Percentiles rank a stretch among this genome's conserved stretches.
phyloP scores from a whole-genome alignment of 2,329 filamentous ascomycete genomes.

The Cytospora mali region DNA sequence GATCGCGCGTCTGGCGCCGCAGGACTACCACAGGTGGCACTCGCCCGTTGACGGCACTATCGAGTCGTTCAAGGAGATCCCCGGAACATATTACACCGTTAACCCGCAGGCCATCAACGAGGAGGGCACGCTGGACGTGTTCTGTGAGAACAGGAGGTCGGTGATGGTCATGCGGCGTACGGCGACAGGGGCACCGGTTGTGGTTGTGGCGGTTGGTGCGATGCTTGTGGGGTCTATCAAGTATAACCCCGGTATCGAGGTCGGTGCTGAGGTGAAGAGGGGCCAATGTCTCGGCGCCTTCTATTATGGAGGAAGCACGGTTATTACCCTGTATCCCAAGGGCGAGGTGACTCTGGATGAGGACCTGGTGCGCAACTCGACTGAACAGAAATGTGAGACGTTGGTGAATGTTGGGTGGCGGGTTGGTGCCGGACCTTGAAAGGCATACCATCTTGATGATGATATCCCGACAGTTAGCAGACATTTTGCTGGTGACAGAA shows the following conservation, averaged over 20 bases:
- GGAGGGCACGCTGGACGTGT: conserved; percentile 43
- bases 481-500: no score
- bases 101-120: conserved; percentile 40
- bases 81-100: conserved; percentile 48
- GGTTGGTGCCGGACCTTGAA: conserved; percentile 23
- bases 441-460: neutral
- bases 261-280: conserved; percentile 38
- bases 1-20: conserved; percentile 45
- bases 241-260: conserved; percentile 41
- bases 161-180: conserved; percentile 42
- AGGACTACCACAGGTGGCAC: conserved; percentile 51
- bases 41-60: conserved; percentile 45
- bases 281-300: conserved; percentile 46
- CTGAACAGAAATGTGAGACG: conserved; percentile 42
- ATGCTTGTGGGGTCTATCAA: conserved; percentile 48
- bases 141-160: conserved; percentile 45
- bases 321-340: conserved; percentile 43
- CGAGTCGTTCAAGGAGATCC: conserved; percentile 41
- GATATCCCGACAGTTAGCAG: neutral
- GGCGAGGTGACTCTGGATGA: conserved; percentile 41
- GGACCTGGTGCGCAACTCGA: conserved; percentile 43
- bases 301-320: conserved; percentile 46
- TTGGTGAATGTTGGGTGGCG: conserved; percentile 42
- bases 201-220: conserved; percentile 45
- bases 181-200: conserved; percentile 36